Conservation (phyloP, 1,139 yeast genomes). For the Yamadazyma atlantica region DNA sequence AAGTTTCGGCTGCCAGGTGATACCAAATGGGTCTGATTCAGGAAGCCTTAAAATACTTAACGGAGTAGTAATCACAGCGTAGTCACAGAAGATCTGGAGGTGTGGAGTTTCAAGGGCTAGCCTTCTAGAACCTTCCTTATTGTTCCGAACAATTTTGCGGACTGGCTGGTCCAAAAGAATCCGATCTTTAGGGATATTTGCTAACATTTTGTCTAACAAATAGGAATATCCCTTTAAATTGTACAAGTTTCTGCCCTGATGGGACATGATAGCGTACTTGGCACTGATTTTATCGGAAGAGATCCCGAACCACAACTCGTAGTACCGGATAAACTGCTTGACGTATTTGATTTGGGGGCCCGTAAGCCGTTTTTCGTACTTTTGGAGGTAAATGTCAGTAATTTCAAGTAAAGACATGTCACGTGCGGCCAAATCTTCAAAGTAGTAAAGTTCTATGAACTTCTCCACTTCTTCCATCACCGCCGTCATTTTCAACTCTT, state of each 20-base stretch:
- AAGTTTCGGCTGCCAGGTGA: slow-evolving; percentile 60
- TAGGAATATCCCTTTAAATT: slow-evolving; percentile 59
- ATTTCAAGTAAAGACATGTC: slow-evolving; percentile 54
- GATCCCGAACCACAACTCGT: slow-evolving; percentile 80
- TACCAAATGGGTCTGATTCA: slow-evolving; percentile 37
- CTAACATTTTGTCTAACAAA: slow-evolving; percentile 46
- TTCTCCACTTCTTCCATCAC: slow-evolving; percentile 60
- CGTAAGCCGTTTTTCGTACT: slow-evolving; percentile 48
- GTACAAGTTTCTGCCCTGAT: slow-evolving; percentile 72
- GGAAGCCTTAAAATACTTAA: slow-evolving; percentile 58
- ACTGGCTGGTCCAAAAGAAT: slow-evolving; percentile 52
- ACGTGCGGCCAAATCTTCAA: slow-evolving; percentile 39
- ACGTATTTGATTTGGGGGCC: slow-evolving; percentile 50
- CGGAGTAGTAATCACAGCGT: slow-evolving; percentile 72
- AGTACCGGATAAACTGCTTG: slow-evolving; percentile 51
- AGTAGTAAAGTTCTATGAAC: slow-evolving; percentile 55
- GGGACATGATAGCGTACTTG: slow-evolving; percentile 62
- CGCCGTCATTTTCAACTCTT: slow-evolving; percentile 26
- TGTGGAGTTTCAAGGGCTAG: slow-evolving; percentile 21
- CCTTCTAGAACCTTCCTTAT: slow-evolving; percentile 12
- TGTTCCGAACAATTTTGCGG: slow-evolving; percentile 31
- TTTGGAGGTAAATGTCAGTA: slow-evolving; percentile 45
- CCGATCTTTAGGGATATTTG: slow-evolving; percentile 36
- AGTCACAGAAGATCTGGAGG: slow-evolving; percentile 39
- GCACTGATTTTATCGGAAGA: slow-evolving; percentile 67